These are phyloP conservation scores for Diddensiella caesifluorescens DNA, from an alignment of 805 yeast genomes.

Conservation along the genomic window DNA sequence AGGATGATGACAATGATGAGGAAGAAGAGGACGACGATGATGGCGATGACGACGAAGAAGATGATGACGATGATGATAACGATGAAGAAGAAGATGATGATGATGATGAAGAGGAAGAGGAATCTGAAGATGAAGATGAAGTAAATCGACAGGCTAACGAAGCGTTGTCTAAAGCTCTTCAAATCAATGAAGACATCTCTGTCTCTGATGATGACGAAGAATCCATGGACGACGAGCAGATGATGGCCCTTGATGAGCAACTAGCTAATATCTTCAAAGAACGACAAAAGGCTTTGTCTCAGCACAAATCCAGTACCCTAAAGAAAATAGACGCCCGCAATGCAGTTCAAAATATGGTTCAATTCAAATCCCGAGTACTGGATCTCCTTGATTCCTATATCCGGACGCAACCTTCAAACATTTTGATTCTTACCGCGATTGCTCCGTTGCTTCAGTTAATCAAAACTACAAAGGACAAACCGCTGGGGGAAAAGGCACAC, in stretches of 20 bases:
- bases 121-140: constrained; percentile 39
- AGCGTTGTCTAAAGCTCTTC: constrained; percentile 27
- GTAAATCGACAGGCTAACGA: constrained; percentile 36
- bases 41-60: constrained; percentile 35
- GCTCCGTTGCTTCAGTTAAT: constrained; percentile 57
- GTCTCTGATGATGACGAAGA: constrained; percentile 61
- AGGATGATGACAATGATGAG: constrained; percentile 45
- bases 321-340: constrained; percentile 62
- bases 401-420: constrained; percentile 38
- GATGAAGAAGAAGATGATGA: constrained; percentile 37
- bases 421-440: constrained; percentile 41
- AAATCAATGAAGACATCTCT: constrained; percentile 36
- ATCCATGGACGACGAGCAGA: constrained; percentile 92
- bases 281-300: constrained; percentile 59
- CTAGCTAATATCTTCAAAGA: constrained; percentile 79
- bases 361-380: constrained; percentile 71
- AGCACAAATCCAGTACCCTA: constrained; percentile 41
- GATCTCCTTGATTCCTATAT: constrained; percentile 68
- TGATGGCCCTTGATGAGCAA: constrained; percentile 89
- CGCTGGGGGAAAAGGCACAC: constrained; percentile 69
- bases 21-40: constrained; percentile 44
- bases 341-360: constrained; percentile 73
- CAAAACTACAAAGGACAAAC: constrained; percentile 60
- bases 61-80: constrained; percentile 32
- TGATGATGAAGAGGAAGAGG: constrained; percentile 27